Percentiles rank a stretch among this genome's conserved stretches.
These are phyloP conservation scores for Mycena floridula DNA, from an alignment of 768 basidiomycete genomes.

Conservation along the genomic window DNA sequence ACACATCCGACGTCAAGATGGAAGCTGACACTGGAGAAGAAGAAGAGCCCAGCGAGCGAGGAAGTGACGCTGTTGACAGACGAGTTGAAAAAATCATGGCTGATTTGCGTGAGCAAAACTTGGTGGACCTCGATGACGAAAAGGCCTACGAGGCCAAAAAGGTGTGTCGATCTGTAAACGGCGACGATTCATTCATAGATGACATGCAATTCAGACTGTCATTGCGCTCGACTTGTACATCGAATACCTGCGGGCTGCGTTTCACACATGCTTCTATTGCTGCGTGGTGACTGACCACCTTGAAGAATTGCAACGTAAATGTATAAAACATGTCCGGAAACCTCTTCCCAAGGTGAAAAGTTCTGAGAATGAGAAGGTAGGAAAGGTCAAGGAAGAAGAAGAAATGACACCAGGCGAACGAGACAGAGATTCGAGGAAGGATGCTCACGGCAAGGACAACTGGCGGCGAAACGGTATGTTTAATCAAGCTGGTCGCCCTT, in stretches of 20 bases:
- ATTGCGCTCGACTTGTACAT: constrained; percentile 89
- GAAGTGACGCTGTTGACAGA: constrained; percentile 77
- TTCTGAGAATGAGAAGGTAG: constrained; percentile 37
- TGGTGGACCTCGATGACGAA: constrained; percentile 55
- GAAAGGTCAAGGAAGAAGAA: constrained; percentile 42
- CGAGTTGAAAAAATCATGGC: constrained; percentile 72
- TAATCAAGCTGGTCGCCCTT: constrained; percentile 7
- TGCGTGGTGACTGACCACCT: constrained; percentile 85
- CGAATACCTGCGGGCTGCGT: constrained; percentile 87
- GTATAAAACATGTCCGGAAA: constrained; percentile 86
- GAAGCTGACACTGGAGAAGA: constrained; percentile 28
- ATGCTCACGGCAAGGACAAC: constrained; percentile 29
- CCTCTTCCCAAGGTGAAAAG: constrained; percentile 59
- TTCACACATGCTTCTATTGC: constrained; percentile 98
- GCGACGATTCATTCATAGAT: background rate
- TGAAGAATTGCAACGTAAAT: constrained; percentile 94
- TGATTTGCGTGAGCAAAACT: constrained; percentile 60
- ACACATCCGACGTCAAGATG: constrained; percentile 21
- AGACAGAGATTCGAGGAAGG: constrained; percentile 32
- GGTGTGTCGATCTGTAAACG: constrained; percentile 32
- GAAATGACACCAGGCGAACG: constrained; percentile 27
- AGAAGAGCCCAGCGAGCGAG: constrained; percentile 52
- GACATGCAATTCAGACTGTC: constrained; percentile 54
- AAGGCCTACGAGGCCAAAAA: constrained; percentile 64
- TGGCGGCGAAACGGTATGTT: constrained; percentile 61